phyloP scores from a whole-genome alignment of 306 rosid species.

The Cotoneaster glaucophyllus region DNA sequence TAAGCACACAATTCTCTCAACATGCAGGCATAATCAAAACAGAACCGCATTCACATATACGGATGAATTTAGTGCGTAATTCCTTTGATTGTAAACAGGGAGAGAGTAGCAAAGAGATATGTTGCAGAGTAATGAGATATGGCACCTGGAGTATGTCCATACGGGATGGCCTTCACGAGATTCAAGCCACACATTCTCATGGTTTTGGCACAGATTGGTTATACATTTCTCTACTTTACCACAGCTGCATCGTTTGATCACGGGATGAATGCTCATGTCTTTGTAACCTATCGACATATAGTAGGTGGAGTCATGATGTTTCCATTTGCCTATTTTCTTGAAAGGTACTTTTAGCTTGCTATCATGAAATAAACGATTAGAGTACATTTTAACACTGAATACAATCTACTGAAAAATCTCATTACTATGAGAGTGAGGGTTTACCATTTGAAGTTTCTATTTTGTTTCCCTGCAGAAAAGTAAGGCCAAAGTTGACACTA shows the following conservation, averaged over 20 bases:
- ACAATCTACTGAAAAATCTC: not conserved
- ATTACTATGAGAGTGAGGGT: not conserved
- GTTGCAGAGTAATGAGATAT: not conserved
- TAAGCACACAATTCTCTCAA: slow-evolving; percentile 13
- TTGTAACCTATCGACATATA: slow-evolving; percentile 36
- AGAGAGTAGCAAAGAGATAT: not conserved
- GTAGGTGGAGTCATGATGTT: slow-evolving; percentile 27
- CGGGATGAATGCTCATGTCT: slow-evolving; percentile 45
- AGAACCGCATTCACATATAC: not conserved
- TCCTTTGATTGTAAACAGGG: not conserved
- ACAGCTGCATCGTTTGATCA: slow-evolving; percentile 28
- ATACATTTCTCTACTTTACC: slow-evolving; percentile 30
- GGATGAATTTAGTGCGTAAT: not conserved
- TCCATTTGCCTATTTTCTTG: slow-evolving; percentile 47
- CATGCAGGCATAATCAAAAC: not conserved
- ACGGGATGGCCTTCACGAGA: slow-evolving; percentile 11
- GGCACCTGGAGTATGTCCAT: slow-evolving; percentile 15
- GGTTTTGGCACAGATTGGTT: slow-evolving; percentile 21
- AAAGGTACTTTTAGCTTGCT: slow-evolving; percentile 20
- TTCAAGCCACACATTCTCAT: slow-evolving; percentile 35
- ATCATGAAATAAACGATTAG: not conserved
- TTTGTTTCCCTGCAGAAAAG: slow-evolving; percentile 25
- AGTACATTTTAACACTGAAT: not conserved
- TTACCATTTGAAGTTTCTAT: not conserved
- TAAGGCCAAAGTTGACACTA: slow-evolving; percentile 35